Conservation (phyloP, 139 green algal species). For the Chlamydomonas sphaeroides region DNA sequence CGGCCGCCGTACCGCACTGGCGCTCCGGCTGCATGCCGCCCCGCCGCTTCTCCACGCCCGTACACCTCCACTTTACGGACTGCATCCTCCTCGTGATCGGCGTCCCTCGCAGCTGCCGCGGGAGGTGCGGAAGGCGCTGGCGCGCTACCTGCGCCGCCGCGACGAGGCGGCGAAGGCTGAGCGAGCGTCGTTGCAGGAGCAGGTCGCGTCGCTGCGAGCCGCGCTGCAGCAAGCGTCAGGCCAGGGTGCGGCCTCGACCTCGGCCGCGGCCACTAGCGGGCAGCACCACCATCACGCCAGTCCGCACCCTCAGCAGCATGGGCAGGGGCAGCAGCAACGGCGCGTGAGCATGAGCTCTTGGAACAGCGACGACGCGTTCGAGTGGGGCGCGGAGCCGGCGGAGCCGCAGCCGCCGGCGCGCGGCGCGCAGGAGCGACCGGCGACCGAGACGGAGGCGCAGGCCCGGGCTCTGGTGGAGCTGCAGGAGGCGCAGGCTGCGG, state of each 20-base stretch:
- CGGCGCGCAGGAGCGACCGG: not conserved
- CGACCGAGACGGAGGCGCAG: not conserved
- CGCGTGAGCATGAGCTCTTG: not conserved
- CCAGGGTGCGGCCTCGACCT: no score
- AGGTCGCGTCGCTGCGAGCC: not conserved
- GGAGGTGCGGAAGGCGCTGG: not conserved
- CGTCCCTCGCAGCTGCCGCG: not conserved
- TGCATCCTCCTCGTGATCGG: no score
- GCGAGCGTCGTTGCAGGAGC: not conserved
- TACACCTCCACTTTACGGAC: no score
- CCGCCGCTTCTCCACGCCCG: no score
- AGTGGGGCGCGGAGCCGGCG: not conserved
- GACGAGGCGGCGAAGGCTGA: not conserved
- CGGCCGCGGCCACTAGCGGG: no score
- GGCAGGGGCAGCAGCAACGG: not conserved
- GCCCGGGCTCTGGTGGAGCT: not conserved
- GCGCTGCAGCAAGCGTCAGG: no score
- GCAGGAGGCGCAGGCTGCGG: not conserved
- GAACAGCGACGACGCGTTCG: conserved; percentile 3
- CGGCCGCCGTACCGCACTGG: no score
- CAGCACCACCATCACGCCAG: no score
- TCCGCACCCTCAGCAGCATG: no score
- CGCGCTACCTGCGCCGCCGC: not conserved
- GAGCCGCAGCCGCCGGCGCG: not conserved
- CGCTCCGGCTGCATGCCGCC: no score